These are phyloP conservation scores for Hagleromyces aurorensis DNA, from an alignment of 805 yeast genomes.

Conservation along the genomic window DNA sequence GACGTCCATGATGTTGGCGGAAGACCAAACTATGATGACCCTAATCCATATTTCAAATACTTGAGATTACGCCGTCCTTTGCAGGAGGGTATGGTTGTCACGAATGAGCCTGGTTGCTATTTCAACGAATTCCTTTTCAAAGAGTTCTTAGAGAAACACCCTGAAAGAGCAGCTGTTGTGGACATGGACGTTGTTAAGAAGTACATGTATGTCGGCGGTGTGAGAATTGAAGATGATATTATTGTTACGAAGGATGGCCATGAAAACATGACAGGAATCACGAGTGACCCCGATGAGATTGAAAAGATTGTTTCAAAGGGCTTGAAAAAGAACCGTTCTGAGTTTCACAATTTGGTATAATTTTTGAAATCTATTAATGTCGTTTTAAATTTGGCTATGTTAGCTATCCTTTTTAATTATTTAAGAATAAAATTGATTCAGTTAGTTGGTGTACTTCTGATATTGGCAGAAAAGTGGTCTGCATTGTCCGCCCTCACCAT, in stretches of 20 bases:
- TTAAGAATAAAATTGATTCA: background rate
- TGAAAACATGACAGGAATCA: constrained; percentile 75
- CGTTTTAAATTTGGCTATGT: background rate
- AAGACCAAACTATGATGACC: constrained; percentile 72
- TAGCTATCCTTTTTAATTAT: background rate
- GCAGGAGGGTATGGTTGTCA: constrained; percentile 72
- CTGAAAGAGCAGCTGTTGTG: constrained; percentile 48
- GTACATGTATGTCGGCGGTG: constrained; percentile 92
- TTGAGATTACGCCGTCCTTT: constrained; percentile 74
- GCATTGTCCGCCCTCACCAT: too few relatives aligned
- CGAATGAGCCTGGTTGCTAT: constrained; percentile 93
- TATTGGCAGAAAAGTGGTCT: too few relatives aligned
- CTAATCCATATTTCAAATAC: constrained; percentile 66
- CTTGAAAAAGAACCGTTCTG: constrained; percentile 46
- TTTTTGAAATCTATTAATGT: background rate
- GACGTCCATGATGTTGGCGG: constrained; percentile 98
- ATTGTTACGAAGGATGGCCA: constrained; percentile 67
- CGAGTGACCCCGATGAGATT: constrained; percentile 81
- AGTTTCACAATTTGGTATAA: constrained; percentile 52
- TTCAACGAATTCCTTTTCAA: constrained; percentile 78
- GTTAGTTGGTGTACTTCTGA: too few relatives aligned
- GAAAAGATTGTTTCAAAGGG: constrained; percentile 69
- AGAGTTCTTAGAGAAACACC: constrained; percentile 42
- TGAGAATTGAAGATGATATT: constrained; percentile 91
- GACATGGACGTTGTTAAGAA: constrained; percentile 58